Percentiles rank a stretch among this genome's conserved stretches.
These are phyloP conservation scores for Dioszegia crocea DNA, from an alignment of 768 basidiomycete species.

Conservation along the genomic window DNA sequence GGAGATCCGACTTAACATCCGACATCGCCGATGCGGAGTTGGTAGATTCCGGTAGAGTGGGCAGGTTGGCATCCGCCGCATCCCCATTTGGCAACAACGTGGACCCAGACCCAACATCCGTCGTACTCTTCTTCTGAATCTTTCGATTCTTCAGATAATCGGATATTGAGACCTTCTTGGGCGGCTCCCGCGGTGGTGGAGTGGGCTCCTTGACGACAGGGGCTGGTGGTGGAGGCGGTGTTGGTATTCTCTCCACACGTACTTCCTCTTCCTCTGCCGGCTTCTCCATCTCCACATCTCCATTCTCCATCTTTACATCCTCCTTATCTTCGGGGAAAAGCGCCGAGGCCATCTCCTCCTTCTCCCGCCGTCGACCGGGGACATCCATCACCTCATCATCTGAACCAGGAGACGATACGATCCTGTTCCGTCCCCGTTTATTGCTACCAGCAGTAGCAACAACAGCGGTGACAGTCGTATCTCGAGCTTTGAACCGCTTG, in stretches of 20 bases:
- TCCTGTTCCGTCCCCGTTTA: constrained; percentile 15
- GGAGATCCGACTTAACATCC: too few species aligned
- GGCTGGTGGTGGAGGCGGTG: constrained; percentile 3
- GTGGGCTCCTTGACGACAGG: constrained; percentile 15
- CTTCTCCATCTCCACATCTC: constrained; percentile 56
- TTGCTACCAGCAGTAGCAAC: not conserved
- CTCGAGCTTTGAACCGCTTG: constrained; percentile 1
- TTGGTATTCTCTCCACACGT: not conserved
- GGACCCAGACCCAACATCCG: not conserved
- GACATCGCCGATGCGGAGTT: not conserved
- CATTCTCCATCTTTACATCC: constrained; percentile 93
- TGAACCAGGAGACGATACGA: constrained; percentile 27
- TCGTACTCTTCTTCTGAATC: constrained; percentile 25
- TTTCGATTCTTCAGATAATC: constrained; percentile 37
- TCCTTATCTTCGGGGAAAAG: constrained; percentile 55
- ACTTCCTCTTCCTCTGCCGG: constrained; percentile 63
- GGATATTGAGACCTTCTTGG: constrained; percentile 33
- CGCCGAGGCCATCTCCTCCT: not conserved
- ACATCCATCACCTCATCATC: constrained; percentile 21
- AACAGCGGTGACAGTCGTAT: too few species aligned
- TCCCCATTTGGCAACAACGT: not conserved
- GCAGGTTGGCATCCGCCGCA: not conserved
- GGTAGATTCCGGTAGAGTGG: not conserved
- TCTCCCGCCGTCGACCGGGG: not conserved
- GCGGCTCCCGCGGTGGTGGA: constrained; percentile 29